These are phyloP conservation scores for Mucor lusitanicus DNA, from an alignment of 371 early-diverging fungal genomes.

Conservation along the genomic window DNA sequence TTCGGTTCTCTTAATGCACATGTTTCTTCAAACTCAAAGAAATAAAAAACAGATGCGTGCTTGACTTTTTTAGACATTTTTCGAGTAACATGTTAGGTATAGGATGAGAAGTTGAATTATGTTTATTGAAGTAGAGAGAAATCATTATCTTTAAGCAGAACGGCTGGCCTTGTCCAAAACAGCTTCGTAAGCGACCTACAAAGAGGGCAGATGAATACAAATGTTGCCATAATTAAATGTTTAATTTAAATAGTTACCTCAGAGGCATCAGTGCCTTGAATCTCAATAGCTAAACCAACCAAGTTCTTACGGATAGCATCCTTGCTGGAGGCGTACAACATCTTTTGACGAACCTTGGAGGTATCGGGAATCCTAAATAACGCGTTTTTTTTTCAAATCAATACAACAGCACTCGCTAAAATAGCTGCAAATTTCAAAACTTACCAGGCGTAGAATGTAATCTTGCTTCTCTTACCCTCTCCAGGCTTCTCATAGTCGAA, in stretches of 20 bases:
- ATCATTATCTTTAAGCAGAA: constrained; percentile 24
- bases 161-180: constrained; percentile 77
- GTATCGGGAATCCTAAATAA: constrained; percentile 81
- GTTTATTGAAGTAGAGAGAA: background rate
- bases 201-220: background rate
- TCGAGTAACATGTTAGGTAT: background rate
- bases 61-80: background rate
- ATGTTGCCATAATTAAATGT: background rate
- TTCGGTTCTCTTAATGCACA: background rate
- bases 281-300: constrained; percentile 74
- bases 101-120: background rate
- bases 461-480: constrained; percentile 77
- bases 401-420: background rate
- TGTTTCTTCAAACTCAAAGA: constrained; percentile 1
- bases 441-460: constrained; percentile 53
- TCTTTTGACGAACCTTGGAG: constrained; percentile 80
- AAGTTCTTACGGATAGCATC: constrained; percentile 77
- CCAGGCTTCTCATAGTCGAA: constrained; percentile 70
- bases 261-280: constrained; percentile 84
- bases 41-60: background rate
- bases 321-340: constrained; percentile 93
- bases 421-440: background rate
- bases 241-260: constrained; percentile 46
- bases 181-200: constrained; percentile 72
- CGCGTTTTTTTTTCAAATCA: constrained; percentile 7